These are phyloP conservation scores for Verticillium nubilum DNA, from an alignment of 2,329 filamentous ascomycete genomes.

Conservation along the genomic window DNA sequence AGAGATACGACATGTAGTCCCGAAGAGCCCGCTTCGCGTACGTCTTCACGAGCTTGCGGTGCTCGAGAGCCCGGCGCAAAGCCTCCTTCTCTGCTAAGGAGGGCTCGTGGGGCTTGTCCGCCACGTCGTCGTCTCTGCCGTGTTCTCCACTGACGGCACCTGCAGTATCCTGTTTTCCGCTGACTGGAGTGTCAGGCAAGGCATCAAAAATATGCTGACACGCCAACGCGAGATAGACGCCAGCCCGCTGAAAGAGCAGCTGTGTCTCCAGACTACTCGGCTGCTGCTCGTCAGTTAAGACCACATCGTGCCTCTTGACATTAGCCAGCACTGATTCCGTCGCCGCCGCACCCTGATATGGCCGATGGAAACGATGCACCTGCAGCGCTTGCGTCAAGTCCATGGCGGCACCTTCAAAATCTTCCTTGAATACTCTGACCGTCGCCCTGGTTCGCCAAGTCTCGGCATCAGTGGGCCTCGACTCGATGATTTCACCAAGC, in stretches of 20 bases:
- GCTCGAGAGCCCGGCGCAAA: constrained; percentile 28
- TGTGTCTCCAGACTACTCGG: constrained; percentile 72
- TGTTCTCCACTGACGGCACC: not conserved
- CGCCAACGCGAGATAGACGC: constrained; percentile 66
- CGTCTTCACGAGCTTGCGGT: constrained; percentile 63
- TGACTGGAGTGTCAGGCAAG: constrained; percentile 25
- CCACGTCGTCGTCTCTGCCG: not conserved
- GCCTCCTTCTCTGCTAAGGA: constrained; percentile 40
- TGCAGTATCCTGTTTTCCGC: not conserved
- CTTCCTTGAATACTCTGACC: constrained; percentile 69
- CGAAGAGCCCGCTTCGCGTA: constrained; percentile 72
- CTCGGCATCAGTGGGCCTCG: constrained; percentile 58
- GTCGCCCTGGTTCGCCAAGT: constrained; percentile 68
- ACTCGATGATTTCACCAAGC: constrained; percentile 62
- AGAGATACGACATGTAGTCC: constrained; percentile 69
- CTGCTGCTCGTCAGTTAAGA: constrained; percentile 43
- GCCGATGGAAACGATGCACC: constrained; percentile 45
- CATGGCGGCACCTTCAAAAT: constrained; percentile 61
- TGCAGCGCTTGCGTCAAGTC: constrained; percentile 66
- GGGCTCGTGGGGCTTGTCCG: constrained; percentile 15
- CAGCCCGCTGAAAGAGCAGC: constrained; percentile 69
- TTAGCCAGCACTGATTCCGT: not conserved
- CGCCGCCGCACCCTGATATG: constrained; percentile 30
- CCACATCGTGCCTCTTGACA: constrained; percentile 24
- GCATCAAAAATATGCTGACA: constrained; percentile 58